These are phyloP conservation scores for Phytopythium helicoides DNA, from an alignment of 352 stramenopile species.

Conservation along the genomic window DNA sequence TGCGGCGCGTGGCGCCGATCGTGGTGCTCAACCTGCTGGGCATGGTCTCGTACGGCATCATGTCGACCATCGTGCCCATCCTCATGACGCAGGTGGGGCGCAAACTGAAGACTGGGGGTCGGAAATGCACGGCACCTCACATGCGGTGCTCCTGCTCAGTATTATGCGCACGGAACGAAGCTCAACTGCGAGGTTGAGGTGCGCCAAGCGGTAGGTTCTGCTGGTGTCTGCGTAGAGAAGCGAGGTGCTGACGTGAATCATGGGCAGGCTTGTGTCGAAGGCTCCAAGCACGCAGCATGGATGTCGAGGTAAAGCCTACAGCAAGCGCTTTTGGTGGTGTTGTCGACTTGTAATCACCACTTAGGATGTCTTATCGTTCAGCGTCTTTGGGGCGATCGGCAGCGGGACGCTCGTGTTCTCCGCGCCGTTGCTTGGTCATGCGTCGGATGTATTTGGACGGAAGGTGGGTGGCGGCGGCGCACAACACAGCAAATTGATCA, in stretches of 20 bases:
- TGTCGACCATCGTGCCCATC: constrained; percentile 63
- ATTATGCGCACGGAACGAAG: constrained; percentile 55
- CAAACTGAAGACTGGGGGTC: background rate
- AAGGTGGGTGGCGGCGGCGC: too few relatives aligned
- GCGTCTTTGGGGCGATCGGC: constrained; percentile 60
- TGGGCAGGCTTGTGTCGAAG: constrained; percentile 42
- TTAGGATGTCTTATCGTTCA: constrained; percentile 9
- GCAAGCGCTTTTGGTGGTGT: background rate
- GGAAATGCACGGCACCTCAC: background rate
- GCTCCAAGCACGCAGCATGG: constrained; percentile 65
- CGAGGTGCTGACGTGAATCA: too few relatives aligned
- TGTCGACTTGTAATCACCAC: background rate
- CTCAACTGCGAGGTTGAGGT: constrained; percentile 47
- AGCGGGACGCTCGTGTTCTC: constrained; percentile 73
- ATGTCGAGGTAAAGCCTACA: constrained; percentile 44
- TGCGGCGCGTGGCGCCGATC: constrained; percentile 38
- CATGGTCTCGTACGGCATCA: constrained; percentile 52
- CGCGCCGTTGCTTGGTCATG: constrained; percentile 66
- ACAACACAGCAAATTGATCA: too few relatives aligned
- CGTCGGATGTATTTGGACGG: constrained; percentile 73
- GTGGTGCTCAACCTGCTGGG: constrained; percentile 44
- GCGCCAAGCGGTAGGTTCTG: too few relatives aligned
- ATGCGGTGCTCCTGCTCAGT: constrained; percentile 34
- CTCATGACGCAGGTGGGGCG: constrained; percentile 54
- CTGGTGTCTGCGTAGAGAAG: too few relatives aligned